These are phyloP conservation scores for Yamagishiella unicocca DNA, from an alignment of 139 green algal species.

Conservation along the genomic window DNA sequence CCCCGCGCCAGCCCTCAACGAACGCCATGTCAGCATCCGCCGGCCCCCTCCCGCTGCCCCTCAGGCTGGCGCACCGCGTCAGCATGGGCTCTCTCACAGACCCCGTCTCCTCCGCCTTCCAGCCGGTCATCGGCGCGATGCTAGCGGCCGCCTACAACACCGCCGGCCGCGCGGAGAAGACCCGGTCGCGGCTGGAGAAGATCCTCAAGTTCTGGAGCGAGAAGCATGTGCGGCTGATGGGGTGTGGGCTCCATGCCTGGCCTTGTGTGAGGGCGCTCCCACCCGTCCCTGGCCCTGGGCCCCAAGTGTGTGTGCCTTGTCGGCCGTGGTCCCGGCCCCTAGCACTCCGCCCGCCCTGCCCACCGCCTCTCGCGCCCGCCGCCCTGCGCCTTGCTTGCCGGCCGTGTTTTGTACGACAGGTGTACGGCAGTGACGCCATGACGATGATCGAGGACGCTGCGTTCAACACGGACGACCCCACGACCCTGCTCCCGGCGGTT, in stretches of 20 bases:
- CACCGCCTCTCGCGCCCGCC: too few species aligned
- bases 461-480: conserved; percentile 41
- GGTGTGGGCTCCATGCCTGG: too few species aligned
- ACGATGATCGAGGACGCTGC: conserved; percentile 44
- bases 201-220: conserved; percentile 61
- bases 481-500: neutral
- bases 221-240: conserved; percentile 23
- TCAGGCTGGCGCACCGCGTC: conserved; percentile 14
- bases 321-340: too few species aligned
- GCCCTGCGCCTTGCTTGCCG: too few species aligned
- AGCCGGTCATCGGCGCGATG: conserved; percentile 55
- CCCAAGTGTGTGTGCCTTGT: too few species aligned
- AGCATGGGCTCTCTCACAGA: conserved; percentile 7
- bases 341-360: too few species aligned
- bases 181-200: conserved; percentile 50
- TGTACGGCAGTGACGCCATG: conserved; percentile 36
- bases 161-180: neutral
- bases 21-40: too few species aligned
- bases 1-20: too few species aligned
- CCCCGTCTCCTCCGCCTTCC: conserved; percentile 50
- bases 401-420: neutral
- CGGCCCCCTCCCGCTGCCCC: neutral
- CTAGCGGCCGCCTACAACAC: conserved; percentile 42
- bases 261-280: too few species aligned
- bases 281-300: too few species aligned